Evolutionary conservation across 148 eudicot species (phyloP).

Genomic region (Heliamphora exappendiculata): DNA sequence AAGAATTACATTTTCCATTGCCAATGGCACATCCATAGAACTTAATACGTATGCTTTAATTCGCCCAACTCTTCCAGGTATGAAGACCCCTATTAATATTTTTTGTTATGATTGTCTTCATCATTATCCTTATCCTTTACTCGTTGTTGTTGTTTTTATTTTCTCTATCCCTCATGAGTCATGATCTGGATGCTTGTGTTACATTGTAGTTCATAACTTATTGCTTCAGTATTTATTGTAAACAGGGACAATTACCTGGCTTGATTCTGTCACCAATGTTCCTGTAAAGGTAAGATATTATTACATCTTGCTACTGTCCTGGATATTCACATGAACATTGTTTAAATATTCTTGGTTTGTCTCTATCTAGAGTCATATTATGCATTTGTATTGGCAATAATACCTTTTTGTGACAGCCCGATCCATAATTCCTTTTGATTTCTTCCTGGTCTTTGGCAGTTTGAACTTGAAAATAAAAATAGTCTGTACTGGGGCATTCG

Average conservation of each 20-base stretch:
- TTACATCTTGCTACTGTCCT: neutral
- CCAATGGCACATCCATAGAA: conserved; percentile 71
- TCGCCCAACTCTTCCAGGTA: conserved; percentile 89
- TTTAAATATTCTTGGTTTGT: too few species aligned
- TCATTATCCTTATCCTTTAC: neutral
- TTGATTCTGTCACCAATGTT: conserved; percentile 82
- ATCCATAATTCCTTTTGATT: neutral
- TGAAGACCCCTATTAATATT: conserved; percentile 8
- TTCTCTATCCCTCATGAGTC: neutral
- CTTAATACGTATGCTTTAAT: conserved; percentile 83
- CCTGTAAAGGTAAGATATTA: conserved; percentile 65
- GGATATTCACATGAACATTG: neutral
- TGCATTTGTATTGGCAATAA: neutral
- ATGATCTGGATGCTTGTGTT: neutral
- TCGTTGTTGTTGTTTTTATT: neutral
- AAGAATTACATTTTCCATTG: conserved; percentile 61
- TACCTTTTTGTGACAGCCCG: neutral
- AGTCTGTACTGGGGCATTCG: neutral
- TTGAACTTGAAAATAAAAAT: too few species aligned
- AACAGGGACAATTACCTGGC: conserved; percentile 79
- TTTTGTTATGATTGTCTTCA: too few species aligned
- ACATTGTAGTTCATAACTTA: conserved; percentile 8
- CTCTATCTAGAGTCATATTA: neutral
- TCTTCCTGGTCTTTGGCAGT: neutral
- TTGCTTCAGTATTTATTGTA: conserved; percentile 16